Percentiles rank a stretch among this genome's conserved stretches.
phyloP scores from a whole-genome alignment of 768 basidiomycete genomes.

The Crepidotus variabilis region DNA sequence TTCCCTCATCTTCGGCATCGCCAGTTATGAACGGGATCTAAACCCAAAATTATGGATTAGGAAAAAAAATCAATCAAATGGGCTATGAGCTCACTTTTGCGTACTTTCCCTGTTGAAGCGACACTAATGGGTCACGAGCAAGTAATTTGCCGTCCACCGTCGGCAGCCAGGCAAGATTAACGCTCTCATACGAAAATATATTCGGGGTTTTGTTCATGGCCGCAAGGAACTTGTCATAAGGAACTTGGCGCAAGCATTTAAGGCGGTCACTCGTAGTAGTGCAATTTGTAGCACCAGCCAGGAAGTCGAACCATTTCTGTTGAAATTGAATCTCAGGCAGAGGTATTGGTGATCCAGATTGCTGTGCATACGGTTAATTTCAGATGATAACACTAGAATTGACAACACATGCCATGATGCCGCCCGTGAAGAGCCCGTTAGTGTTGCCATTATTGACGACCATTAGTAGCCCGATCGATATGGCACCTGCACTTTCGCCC shows the following conservation, averaged over 20 bases:
- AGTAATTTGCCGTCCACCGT: conserved; percentile 34
- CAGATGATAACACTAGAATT: conserved; percentile 1
- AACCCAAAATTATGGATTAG: background rate
- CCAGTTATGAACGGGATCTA: conserved; percentile 25
- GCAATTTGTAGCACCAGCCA: conserved; percentile 28
- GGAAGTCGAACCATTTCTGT: conserved; percentile 22
- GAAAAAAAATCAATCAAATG: background rate
- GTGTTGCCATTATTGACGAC: conserved; percentile 23
- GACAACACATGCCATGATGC: conserved; percentile 24
- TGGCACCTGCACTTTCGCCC: conserved; percentile 43
- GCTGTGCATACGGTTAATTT: conserved; percentile 6
- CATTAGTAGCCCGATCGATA: conserved; percentile 34
- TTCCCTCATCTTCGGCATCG: conserved; percentile 36
- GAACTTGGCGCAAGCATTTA: conserved; percentile 28
- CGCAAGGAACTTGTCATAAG: conserved; percentile 23
- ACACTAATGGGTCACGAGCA: conserved; percentile 19
- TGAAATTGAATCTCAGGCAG: conserved; percentile 8
- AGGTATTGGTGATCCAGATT: conserved; percentile 15
- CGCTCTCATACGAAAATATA: conserved; percentile 20
- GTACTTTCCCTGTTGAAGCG: conserved; percentile 28
- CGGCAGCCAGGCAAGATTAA: conserved; percentile 29
- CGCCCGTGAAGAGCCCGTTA: conserved; percentile 28
- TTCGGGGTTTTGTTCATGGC: conserved; percentile 29
- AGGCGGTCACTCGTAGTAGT: conserved; percentile 21
- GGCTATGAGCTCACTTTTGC: conserved; percentile 19